These are phyloP conservation scores for Hyaloperonospora brassicae DNA, from an alignment of 352 stramenopile species.

Conservation along the genomic window DNA sequence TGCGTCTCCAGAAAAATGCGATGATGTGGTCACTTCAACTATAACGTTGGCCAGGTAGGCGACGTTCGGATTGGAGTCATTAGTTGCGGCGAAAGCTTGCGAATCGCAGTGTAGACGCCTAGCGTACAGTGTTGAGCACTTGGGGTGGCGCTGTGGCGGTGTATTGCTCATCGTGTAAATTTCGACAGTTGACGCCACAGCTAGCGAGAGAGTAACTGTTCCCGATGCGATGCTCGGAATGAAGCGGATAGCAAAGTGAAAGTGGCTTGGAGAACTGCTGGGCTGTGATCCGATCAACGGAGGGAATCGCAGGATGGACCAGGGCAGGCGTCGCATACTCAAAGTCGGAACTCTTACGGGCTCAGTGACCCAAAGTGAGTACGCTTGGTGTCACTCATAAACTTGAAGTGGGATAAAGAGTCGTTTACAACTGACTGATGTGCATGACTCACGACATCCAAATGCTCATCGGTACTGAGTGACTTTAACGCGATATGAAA, in stretches of 20 bases:
- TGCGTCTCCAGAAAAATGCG: slow-evolving; percentile 6
- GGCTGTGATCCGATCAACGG: slow-evolving; percentile 7
- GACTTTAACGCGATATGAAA: slow-evolving; percentile 11
- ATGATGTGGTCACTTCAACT: slow-evolving; percentile 28
- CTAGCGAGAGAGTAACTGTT: neutral
- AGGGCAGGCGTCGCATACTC: slow-evolving; percentile 16
- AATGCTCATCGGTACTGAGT: neutral
- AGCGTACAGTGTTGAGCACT: slow-evolving; percentile 29
- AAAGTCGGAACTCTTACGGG: slow-evolving; percentile 15
- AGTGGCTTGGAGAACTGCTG: slow-evolving; percentile 3
- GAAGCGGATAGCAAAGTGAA: slow-evolving; percentile 16
- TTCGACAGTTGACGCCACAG: neutral
- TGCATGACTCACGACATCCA: slow-evolving; percentile 13
- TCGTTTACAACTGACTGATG: slow-evolving; percentile 1
- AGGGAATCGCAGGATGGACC: slow-evolving; percentile 15
- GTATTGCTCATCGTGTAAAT: slow-evolving; percentile 11
- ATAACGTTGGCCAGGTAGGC: slow-evolving; percentile 27
- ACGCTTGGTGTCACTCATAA: slow-evolving; percentile 10
- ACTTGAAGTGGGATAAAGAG: slow-evolving; percentile 9
- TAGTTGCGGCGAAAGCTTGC: slow-evolving; percentile 1
- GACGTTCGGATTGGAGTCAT: slow-evolving; percentile 11
- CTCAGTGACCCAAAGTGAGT: slow-evolving; percentile 8
- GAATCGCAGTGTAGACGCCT: slow-evolving; percentile 5
- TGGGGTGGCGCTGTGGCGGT: slow-evolving; percentile 27
- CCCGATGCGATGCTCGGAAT: slow-evolving; percentile 1